These are phyloP conservation scores for Secale cereale DNA, from an alignment of 176 grass and related monocot genomes.

Conservation along the genomic window DNA sequence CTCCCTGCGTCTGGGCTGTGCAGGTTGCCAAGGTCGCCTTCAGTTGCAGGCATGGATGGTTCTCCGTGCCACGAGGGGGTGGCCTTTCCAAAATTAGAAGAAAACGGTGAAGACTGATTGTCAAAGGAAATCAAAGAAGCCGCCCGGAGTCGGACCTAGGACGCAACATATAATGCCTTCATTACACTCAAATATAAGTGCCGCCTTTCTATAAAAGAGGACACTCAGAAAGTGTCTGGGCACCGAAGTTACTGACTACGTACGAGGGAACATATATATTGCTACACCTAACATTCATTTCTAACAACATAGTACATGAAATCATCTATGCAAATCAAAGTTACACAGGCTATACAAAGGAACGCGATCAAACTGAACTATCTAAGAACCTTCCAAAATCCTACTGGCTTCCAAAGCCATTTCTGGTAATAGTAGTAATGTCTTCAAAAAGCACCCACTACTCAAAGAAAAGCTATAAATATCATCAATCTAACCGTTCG, in stretches of 20 bases:
- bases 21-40: neutral
- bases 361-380: neutral
- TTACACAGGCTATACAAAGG: neutral
- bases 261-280: neutral
- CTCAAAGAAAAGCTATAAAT: neutral
- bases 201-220: too few relatives aligned
- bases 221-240: neutral
- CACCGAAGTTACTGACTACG: neutral
- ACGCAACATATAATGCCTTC: neutral
- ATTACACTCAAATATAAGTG: neutral
- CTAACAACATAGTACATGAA: neutral
- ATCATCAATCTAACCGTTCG: neutral
- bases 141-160: neutral
- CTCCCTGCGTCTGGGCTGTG: neutral
- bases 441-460: neutral
- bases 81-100: neutral
- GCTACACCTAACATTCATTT: neutral
- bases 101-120: neutral
- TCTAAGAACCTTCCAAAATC: neutral
- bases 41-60: neutral
- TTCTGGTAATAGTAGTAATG: neutral
- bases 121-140: neutral
- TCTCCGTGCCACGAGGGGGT: constrained; percentile 1
- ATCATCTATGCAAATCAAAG: neutral
- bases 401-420: neutral